phyloP scores from a whole-genome alignment of 768 basidiomycete species.

The Sporobolomyces phaffii region DNA sequence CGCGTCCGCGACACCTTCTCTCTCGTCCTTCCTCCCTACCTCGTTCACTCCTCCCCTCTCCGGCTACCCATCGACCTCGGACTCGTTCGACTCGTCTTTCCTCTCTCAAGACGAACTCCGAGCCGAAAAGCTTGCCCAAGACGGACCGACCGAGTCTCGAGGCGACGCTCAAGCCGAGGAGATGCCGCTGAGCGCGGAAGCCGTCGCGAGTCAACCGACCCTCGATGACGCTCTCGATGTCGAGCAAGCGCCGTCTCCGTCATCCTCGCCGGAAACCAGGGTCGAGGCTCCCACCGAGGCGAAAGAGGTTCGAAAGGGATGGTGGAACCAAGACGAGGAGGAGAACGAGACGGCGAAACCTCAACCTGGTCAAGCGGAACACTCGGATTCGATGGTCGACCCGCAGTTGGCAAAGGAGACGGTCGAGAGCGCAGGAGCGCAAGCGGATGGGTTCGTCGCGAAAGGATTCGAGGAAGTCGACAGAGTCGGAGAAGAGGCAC shows the following conservation, averaged over 20 bases:
- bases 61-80: not conserved
- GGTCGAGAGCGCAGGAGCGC: constrained; percentile 8
- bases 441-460: constrained; percentile 18
- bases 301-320: constrained; percentile 7
- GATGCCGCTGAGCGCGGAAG: constrained; percentile 12
- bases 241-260: not conserved
- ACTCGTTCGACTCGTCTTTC: constrained; percentile 1
- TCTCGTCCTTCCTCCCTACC: constrained; percentile 12
- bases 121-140: constrained; percentile 7
- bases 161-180: not conserved
- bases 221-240: constrained; percentile 25
- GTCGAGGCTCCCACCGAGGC: not conserved
- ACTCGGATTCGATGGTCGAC: constrained; percentile 1
- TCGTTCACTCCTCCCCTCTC: constrained; percentile 14
- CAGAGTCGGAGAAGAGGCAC: not conserved
- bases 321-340: constrained; percentile 6
- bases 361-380: constrained; percentile 1
- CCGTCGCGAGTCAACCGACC: constrained; percentile 1
- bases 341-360: constrained; percentile 6
- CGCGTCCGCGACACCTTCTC: not conserved
- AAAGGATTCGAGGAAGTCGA: constrained; percentile 10
- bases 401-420: constrained; percentile 4
- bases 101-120: constrained; percentile 12
- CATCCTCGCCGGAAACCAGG: too few relatives aligned
- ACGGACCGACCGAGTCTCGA: not conserved